Evolutionary conservation across 495 filamentous ascomycete genomes (phyloP).

Genomic region (Letharia columbiana): DNA sequence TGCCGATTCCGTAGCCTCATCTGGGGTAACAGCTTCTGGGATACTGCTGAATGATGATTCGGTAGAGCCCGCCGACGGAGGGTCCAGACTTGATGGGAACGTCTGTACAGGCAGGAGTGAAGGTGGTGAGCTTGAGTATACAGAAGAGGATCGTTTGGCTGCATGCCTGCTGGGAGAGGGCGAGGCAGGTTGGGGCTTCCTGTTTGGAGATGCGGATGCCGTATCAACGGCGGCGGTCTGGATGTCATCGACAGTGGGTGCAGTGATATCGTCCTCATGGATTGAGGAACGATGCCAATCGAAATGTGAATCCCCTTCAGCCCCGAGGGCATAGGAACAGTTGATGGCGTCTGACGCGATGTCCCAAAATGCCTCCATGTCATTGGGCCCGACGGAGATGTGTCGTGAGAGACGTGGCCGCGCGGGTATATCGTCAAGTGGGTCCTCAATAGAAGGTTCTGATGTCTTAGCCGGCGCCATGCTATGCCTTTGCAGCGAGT

Average conservation of each 20-base stretch:
- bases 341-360: conserved; percentile 63
- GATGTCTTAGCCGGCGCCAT: conserved; percentile 34
- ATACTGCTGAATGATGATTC: conserved; percentile 31
- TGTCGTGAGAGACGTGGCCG: conserved; percentile 9
- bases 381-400: conserved; percentile 4
- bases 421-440: conserved; percentile 13
- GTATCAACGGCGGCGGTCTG: neutral
- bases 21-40: conserved; percentile 33
- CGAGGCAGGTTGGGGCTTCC: neutral
- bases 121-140: conserved; percentile 23
- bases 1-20: conserved; percentile 23
- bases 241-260: neutral
- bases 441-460: conserved; percentile 30
- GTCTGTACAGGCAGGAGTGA: conserved; percentile 21
- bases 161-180: neutral
- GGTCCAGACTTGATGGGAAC: conserved; percentile 36
- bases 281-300: conserved; percentile 60
- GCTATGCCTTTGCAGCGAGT: conserved; percentile 31
- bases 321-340: conserved; percentile 85
- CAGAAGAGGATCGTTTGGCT: conserved; percentile 20
- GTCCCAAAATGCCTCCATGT: conserved; percentile 55
- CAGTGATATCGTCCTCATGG: conserved; percentile 15
- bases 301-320: conserved; percentile 83
- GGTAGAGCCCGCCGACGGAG: conserved; percentile 29
- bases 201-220: neutral